These are phyloP conservation scores for Puccinia coronata DNA, from an alignment of 1,284 basidiomycete genomes.

Conservation along the genomic window DNA sequence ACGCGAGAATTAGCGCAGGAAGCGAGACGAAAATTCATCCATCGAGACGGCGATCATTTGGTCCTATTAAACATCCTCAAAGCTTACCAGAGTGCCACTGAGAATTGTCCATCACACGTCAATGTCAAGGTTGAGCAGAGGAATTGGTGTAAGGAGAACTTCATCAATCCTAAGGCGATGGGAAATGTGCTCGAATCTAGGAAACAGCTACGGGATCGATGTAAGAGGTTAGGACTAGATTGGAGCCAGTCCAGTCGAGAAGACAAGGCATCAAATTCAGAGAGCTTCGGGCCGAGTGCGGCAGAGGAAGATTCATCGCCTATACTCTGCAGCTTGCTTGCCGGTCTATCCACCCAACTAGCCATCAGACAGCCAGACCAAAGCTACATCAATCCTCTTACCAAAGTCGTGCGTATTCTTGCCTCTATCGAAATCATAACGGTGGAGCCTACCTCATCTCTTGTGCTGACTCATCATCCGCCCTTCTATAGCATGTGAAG, in stretches of 20 bases:
- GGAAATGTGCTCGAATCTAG: slow-evolving; percentile 53
- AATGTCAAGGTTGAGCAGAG: slow-evolving; percentile 52
- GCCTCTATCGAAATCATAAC: neutral
- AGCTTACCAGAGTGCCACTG: slow-evolving; percentile 62
- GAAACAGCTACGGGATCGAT: slow-evolving; percentile 55
- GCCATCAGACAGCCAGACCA: slow-evolving; percentile 79
- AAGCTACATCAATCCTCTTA: slow-evolving; percentile 68
- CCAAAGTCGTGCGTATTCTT: neutral
- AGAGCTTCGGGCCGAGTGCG: neutral
- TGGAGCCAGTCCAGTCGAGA: slow-evolving; percentile 51
- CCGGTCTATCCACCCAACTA: slow-evolving; percentile 76
- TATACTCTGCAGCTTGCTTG: slow-evolving; percentile 62
- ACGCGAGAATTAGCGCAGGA: slow-evolving; percentile 63
- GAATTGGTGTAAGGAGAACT: slow-evolving; percentile 81
- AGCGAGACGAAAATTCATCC: slow-evolving; percentile 60
- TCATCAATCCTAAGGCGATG: slow-evolving; percentile 57
- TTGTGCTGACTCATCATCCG: neutral
- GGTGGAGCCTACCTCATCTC: slow-evolving; percentile 33
- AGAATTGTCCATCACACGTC: slow-evolving; percentile 50
- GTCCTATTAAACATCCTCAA: slow-evolving; percentile 57
- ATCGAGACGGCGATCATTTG: slow-evolving; percentile 56
- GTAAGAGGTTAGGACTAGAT: slow-evolving; percentile 52
- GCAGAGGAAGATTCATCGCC: slow-evolving; percentile 55
- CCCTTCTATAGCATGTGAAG: slow-evolving; percentile 68
- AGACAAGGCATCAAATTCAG: neutral